These are phyloP conservation scores for Boletus speciosus DNA, from an alignment of 768 basidiomycete genomes.

Conservation along the genomic window DNA sequence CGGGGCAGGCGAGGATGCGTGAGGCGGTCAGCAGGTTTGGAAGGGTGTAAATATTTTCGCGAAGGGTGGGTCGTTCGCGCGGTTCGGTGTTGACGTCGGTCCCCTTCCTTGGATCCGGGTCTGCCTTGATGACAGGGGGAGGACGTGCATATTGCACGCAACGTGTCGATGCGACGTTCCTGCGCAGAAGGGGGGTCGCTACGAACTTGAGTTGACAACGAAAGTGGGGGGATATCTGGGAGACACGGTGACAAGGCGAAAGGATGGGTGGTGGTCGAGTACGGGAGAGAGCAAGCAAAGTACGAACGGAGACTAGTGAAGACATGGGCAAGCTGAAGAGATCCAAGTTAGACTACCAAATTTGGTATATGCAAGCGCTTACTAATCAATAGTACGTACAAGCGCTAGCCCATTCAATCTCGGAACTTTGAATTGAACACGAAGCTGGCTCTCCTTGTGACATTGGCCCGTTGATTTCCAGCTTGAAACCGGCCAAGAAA, in stretches of 20 bases:
- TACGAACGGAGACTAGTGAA: background rate
- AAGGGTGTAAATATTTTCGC: slow-evolving; percentile 91
- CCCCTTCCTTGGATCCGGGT: slow-evolving; percentile 4
- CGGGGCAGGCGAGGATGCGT: slow-evolving; percentile 84
- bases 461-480: too few species aligned
- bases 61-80: slow-evolving; percentile 35
- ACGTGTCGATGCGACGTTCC: slow-evolving; percentile 13
- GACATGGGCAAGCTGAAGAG: slow-evolving; percentile 9
- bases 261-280: background rate
- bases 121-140: slow-evolving; percentile 3
- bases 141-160: slow-evolving; percentile 10
- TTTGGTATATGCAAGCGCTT: background rate
- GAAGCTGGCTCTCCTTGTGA: background rate
- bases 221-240: background rate
- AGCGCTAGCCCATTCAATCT: background rate
- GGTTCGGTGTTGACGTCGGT: background rate
- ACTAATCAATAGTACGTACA: too few species aligned
- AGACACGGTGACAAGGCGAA: background rate
- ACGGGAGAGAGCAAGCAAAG: slow-evolving; percentile 6
- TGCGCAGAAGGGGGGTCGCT: background rate
- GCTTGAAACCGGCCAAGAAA: background rate
- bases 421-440: background rate
- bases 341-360: background rate
- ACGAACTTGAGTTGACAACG: background rate
- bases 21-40: slow-evolving; percentile 89